phyloP scores from a whole-genome alignment of 495 filamentous ascomycete genomes.

The Platismatia glauca region DNA sequence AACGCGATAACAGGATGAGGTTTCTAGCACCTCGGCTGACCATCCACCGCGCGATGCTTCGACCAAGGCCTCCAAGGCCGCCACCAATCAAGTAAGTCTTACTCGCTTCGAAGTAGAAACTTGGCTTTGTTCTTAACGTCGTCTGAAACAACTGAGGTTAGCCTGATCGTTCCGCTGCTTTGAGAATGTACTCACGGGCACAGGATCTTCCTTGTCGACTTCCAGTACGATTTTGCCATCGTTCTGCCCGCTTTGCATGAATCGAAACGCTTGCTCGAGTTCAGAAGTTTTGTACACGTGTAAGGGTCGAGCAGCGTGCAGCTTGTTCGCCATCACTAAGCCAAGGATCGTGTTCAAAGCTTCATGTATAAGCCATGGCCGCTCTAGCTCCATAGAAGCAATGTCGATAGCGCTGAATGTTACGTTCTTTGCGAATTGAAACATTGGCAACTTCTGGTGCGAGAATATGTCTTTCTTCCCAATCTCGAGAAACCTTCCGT shows the following conservation, averaged over 20 bases:
- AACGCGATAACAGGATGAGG: slow-evolving; percentile 27
- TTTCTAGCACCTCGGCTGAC: slow-evolving; percentile 24
- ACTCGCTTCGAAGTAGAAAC: slow-evolving; percentile 12
- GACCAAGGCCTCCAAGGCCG: slow-evolving; percentile 30
- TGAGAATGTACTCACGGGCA: slow-evolving; percentile 8
- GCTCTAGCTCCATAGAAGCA: slow-evolving; percentile 1
- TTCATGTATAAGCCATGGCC: not conserved
- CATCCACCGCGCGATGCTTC: slow-evolving; percentile 25
- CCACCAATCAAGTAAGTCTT: slow-evolving; percentile 30
- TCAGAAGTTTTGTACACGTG: slow-evolving; percentile 21
- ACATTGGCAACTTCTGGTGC: slow-evolving; percentile 6
- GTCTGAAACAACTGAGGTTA: not conserved
- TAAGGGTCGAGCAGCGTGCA: slow-evolving; percentile 5
- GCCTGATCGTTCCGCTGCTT: not conserved
- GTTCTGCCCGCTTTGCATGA: slow-evolving; percentile 18
- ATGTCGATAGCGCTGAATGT: slow-evolving; percentile 25
- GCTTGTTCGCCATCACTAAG: not conserved
- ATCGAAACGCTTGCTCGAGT: slow-evolving; percentile 44
- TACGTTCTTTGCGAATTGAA: slow-evolving; percentile 8
- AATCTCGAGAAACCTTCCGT: slow-evolving; percentile 31
- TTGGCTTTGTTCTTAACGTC: no score
- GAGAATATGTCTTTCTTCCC: slow-evolving; percentile 42
- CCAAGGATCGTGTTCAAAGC: not conserved
- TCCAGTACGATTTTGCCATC: slow-evolving; percentile 13
- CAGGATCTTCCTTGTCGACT: slow-evolving; percentile 3